Evolutionary conservation across 2,329 filamentous ascomycete species (phyloP).

Genomic region (Leptosphaerulina australis): DNA sequence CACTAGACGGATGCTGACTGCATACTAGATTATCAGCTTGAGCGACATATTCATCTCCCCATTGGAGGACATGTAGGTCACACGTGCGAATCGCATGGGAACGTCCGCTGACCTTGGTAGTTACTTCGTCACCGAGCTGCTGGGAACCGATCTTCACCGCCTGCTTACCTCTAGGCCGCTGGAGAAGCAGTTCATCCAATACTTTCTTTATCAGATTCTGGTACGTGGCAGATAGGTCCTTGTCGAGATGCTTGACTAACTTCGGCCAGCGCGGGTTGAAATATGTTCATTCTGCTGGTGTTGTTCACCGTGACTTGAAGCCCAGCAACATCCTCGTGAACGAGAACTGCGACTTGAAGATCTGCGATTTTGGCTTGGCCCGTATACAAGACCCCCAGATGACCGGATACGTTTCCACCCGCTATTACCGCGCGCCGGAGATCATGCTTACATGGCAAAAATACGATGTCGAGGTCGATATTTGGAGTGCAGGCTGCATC

Average conservation of each 20-base stretch:
- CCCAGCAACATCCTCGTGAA: conserved; percentile 99
- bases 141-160: conserved; percentile 95
- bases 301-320: conserved; percentile 96
- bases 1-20: conserved; percentile 25
- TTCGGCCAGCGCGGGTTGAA: conserved; percentile 81
- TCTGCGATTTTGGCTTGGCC: conserved; percentile 97
- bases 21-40: conserved; percentile 81
- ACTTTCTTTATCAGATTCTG: conserved; percentile 99
- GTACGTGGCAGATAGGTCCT: conserved; percentile 67
- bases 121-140: conserved; percentile 97
- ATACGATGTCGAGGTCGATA: conserved; percentile 98
- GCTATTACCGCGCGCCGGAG: conserved; percentile 98
- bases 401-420: conserved; percentile 98
- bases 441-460: conserved; percentile 99
- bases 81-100: neutral
- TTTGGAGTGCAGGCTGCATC: conserved; percentile 99
- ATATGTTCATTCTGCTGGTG: conserved; percentile 98
- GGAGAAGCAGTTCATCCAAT: conserved; percentile 99
- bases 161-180: conserved; percentile 92
- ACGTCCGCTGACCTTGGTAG: conserved; percentile 55
- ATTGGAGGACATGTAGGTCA: conserved; percentile 89
- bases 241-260: conserved; percentile 54
- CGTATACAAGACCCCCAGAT: conserved; percentile 99
- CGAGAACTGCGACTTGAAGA: conserved; percentile 99
- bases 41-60: conserved; percentile 99